Conservation (phyloP, 441 rosid genomes). For the Aquilaria agallochum region DNA sequence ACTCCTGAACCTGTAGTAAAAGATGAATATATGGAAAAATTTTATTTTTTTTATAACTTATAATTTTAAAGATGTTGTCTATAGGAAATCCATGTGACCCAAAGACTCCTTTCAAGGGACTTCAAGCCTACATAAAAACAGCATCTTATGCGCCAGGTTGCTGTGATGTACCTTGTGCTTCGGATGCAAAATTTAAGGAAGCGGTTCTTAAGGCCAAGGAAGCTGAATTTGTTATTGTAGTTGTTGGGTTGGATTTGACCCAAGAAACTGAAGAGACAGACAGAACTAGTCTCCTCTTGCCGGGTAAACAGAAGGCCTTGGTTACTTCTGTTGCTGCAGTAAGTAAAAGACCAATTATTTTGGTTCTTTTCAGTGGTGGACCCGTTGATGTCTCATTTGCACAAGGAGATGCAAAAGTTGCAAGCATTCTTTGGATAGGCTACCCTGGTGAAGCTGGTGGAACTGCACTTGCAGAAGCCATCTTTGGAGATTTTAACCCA, state of each 20-base stretch:
- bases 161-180: slow-evolving; percentile 41
- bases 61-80: too few species aligned
- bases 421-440: slow-evolving; percentile 71
- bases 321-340: slow-evolving; percentile 44
- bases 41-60: too few species aligned
- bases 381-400: slow-evolving; percentile 66
- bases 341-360: slow-evolving; percentile 49
- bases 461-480: slow-evolving; percentile 53
- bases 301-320: slow-evolving; percentile 59
- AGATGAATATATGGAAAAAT: too few species aligned
- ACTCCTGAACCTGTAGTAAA: too few species aligned
- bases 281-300: slow-evolving; percentile 56
- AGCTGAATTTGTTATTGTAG: slow-evolving; percentile 46
- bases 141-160: slow-evolving; percentile 58
- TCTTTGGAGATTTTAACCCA: slow-evolving; percentile 67
- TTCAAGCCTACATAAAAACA: slow-evolving; percentile 39
- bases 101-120: slow-evolving; percentile 51
- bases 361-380: slow-evolving; percentile 71
- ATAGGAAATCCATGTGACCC: slow-evolving; percentile 75
- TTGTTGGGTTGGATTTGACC: slow-evolving; percentile 56
- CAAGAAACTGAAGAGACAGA: slow-evolving; percentile 71
- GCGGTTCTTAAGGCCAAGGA: slow-evolving; percentile 43
- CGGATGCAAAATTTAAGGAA: slow-evolving; percentile 33
- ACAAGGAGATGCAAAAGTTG: slow-evolving; percentile 33
- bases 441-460: slow-evolving; percentile 81